phyloP scores from a whole-genome alignment of 805 yeast species.

The Peterozyma xylosa region DNA sequence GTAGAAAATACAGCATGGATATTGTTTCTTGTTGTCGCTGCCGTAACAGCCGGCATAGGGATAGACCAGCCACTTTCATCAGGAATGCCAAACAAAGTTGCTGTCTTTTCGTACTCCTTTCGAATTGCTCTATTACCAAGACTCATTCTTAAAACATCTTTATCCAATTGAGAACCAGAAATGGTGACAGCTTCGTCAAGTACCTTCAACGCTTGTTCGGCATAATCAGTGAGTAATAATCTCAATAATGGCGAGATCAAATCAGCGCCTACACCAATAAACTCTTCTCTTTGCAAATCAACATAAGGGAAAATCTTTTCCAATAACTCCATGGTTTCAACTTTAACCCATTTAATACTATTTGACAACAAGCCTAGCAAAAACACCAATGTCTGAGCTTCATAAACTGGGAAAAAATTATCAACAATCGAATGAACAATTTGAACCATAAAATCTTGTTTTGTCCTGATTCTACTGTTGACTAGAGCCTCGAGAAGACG shows the following conservation, averaged over 20 bases:
- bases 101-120: slow-evolving; percentile 77
- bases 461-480: slow-evolving; percentile 78
- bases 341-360: slow-evolving; percentile 67
- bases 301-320: slow-evolving; percentile 70
- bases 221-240: slow-evolving; percentile 73
- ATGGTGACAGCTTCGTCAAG: slow-evolving; percentile 77
- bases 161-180: slow-evolving; percentile 87
- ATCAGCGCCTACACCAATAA: slow-evolving; percentile 90
- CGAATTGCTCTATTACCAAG: slow-evolving; percentile 74
- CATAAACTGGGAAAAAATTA: slow-evolving; percentile 64
- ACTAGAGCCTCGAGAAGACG: slow-evolving; percentile 71
- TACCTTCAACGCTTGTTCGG: slow-evolving; percentile 83
- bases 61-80: slow-evolving; percentile 96
- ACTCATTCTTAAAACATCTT: slow-evolving; percentile 86
- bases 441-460: slow-evolving; percentile 82
- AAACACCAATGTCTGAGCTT: slow-evolving; percentile 68
- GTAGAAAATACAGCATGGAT: slow-evolving; percentile 94
- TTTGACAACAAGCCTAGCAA: slow-evolving; percentile 76
- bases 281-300: slow-evolving; percentile 70
- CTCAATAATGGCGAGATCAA: slow-evolving; percentile 84
- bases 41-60: slow-evolving; percentile 89
- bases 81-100: slow-evolving; percentile 91
- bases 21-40: slow-evolving; percentile 83
- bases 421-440: slow-evolving; percentile 62
- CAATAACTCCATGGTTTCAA: slow-evolving; percentile 71